A percentile compares a stretch with the other conserved stretches of the same genome.
These are phyloP conservation scores for Syncephalastrum racemosum DNA, from an alignment of 371 early-diverging fungal genomes.

Conservation along the genomic window DNA sequence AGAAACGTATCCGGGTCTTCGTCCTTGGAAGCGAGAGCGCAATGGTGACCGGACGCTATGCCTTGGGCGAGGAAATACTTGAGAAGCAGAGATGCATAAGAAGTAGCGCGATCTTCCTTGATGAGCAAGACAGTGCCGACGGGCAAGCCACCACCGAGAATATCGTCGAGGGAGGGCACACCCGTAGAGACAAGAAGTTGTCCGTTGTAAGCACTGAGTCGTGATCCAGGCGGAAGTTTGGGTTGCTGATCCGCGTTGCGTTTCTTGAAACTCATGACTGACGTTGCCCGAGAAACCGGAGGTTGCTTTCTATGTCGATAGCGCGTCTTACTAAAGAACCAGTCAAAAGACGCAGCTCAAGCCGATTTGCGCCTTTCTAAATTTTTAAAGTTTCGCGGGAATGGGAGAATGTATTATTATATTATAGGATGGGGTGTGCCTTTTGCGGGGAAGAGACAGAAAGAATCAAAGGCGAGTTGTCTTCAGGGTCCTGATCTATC, in stretches of 20 bases:
- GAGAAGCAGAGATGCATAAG: conserved; percentile 78
- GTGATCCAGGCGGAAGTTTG: conserved; percentile 73
- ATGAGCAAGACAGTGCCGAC: conserved; percentile 80
- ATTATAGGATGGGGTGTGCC: too few species aligned
- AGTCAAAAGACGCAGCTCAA: too few species aligned
- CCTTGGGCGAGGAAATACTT: conserved; percentile 89
- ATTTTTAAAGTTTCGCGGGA: too few species aligned
- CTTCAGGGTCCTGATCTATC: too few species aligned
- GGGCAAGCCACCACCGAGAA: conserved; percentile 85
- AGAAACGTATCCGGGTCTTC: conserved; percentile 59
- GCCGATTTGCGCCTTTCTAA: too few species aligned
- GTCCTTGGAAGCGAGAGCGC: conserved; percentile 69
- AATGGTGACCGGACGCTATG: conserved; percentile 72
- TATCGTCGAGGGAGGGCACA: conserved; percentile 87
- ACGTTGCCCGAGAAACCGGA: too few species aligned
- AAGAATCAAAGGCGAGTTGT: too few species aligned
- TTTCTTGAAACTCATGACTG: conserved; percentile 67
- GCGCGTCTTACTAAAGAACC: too few species aligned
- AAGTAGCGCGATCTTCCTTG: conserved; percentile 81
- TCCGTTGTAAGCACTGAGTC: conserved; percentile 78
- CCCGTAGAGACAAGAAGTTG: conserved; percentile 83
- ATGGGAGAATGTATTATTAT: too few species aligned
- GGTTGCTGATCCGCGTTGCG: conserved; percentile 64
- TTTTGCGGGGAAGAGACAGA: too few species aligned
- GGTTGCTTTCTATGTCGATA: too few species aligned